Evolutionary conservation across 2,329 filamentous ascomycete species (phyloP).

Genomic region (Stagonosporopsis vannaccii): DNA sequence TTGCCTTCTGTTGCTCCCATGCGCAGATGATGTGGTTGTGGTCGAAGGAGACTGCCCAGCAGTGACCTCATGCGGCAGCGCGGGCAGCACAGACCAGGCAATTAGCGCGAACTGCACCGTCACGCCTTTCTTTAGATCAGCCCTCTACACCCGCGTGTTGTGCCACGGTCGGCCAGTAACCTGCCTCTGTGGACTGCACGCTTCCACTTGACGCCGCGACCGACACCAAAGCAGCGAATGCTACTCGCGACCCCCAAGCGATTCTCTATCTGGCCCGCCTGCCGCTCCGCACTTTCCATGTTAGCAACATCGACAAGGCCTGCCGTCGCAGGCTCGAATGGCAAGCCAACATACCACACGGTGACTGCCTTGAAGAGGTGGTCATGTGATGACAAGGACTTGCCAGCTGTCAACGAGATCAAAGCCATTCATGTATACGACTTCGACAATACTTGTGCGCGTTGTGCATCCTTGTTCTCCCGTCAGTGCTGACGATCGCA

Average conservation of each 20-base stretch:
- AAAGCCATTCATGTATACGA: conserved; percentile 91
- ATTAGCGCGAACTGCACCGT: conserved; percentile 4
- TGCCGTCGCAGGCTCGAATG: conserved; percentile 37
- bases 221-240: conserved; percentile 24
- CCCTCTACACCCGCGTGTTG: conserved; percentile 7
- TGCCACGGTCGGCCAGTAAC: not conserved
- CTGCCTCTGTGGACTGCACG: not conserved
- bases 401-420: conserved; percentile 76
- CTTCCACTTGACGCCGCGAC: not conserved
- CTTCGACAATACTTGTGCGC: conserved; percentile 91
- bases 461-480: conserved; percentile 5
- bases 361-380: conserved; percentile 81
- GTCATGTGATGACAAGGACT: conserved; percentile 77
- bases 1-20: conserved; percentile 34
- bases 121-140: conserved; percentile 19
- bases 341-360: conserved; percentile 57
- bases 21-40: conserved; percentile 26
- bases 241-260: conserved; percentile 33
- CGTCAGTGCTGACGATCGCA: conserved; percentile 45
- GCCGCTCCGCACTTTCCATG: conserved; percentile 41
- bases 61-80: conserved; percentile 28
- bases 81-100: conserved; percentile 3
- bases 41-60: conserved; percentile 17
- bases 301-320: conserved; percentile 42
- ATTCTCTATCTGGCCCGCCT: conserved; percentile 20